Evolutionary conservation across 495 filamentous ascomycete species (phyloP), one percentile per base, ranked within the genome.

Genomic region (Mytilinidion resinicola): DNA sequence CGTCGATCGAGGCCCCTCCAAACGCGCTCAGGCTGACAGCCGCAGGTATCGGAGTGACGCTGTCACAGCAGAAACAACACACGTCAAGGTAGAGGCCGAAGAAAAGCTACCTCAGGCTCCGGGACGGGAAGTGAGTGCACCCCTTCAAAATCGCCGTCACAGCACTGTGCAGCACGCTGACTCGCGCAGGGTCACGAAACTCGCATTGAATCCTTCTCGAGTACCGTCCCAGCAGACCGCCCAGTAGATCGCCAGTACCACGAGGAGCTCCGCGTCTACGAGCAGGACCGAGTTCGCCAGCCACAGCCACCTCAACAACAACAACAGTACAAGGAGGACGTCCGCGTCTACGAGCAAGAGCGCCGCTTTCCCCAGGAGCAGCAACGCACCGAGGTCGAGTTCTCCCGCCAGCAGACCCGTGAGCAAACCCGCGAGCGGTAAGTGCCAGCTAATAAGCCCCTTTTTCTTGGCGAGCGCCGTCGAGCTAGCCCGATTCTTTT

Each of bases 81-180:
- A 80, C 74, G 85, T 77, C 77, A 82, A 81, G 83, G 86, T 91
- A 85, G 88, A 96, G 83, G 86, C 87, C 77, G 86, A 93, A 77
- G 84, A 86, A 78, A 85, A 87, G 72, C 82, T 90, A 74, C 86
- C 90, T 69, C 72, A 75, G 79, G 70, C 78, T 78, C 78, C 79
- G 76, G 89, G 90, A 90, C 91, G 88, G 89, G 90, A 96, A 89
- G 25, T 30, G 25, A 30, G 25, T 30, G 25, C 25, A 30, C 25
- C 25, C 25, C 25, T 30, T 30, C 25, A 30, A 30, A 30, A 30
- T 6, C 6, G 25, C 25, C 25, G 6, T 30, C 25, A 30, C 2
- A 30, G 6, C 25, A 30, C 2, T 30, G 25, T 2, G 6, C 25
- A 30, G 25, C 25, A 2, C 25, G 6, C 25, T 30, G 25, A 30